A percentile compares a stretch with the other conserved stretches of the same genome.
phyloP scores from a whole-genome alignment of 2,329 filamentous ascomycete species.

The Plenodomus lindquistii region DNA sequence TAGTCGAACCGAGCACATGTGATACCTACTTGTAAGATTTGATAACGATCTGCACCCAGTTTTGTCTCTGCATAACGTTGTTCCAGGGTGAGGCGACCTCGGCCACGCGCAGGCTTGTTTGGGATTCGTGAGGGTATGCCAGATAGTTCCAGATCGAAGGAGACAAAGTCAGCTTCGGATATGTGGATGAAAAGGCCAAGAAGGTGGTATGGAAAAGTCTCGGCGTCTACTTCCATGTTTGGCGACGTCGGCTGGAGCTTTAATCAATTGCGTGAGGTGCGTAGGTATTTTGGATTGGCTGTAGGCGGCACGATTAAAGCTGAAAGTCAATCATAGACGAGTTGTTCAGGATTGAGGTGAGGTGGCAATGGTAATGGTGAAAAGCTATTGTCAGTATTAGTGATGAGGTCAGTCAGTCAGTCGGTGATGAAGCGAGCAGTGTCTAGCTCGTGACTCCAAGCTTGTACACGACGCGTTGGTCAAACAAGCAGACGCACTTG shows the following conservation, averaged over 20 bases:
- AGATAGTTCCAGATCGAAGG: constrained; percentile 69
- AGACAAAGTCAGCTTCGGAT: constrained; percentile 63
- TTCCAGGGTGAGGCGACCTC: constrained; percentile 57
- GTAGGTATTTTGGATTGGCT: too few species aligned
- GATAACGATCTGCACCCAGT: constrained; percentile 63
- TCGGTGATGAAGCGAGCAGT: constrained; percentile 11
- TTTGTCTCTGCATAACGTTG: constrained; percentile 65
- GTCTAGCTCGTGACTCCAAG: constrained; percentile 7
- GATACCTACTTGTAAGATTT: constrained; percentile 68
- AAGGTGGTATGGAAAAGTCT: constrained; percentile 55
- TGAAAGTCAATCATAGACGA: neutral
- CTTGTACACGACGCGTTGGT: constrained; percentile 6
- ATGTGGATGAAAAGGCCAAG: constrained; percentile 62
- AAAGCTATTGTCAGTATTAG: constrained; percentile 2
- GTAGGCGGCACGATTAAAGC: neutral
- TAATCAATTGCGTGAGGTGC: too few species aligned
- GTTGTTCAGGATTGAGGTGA: constrained; percentile 4
- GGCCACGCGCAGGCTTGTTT: constrained; percentile 33
- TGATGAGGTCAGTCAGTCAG: constrained; percentile 18
- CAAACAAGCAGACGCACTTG: constrained; percentile 7
- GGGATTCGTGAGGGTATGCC: constrained; percentile 57
- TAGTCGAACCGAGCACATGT: constrained; percentile 65
- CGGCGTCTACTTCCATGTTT: constrained; percentile 61
- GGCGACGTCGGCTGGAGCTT: neutral
- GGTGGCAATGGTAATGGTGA: constrained; percentile 3